Evolutionary conservation across 78 protist genomes (phyloP).

Genomic region (Dictyostelium firmibasis): DNA sequence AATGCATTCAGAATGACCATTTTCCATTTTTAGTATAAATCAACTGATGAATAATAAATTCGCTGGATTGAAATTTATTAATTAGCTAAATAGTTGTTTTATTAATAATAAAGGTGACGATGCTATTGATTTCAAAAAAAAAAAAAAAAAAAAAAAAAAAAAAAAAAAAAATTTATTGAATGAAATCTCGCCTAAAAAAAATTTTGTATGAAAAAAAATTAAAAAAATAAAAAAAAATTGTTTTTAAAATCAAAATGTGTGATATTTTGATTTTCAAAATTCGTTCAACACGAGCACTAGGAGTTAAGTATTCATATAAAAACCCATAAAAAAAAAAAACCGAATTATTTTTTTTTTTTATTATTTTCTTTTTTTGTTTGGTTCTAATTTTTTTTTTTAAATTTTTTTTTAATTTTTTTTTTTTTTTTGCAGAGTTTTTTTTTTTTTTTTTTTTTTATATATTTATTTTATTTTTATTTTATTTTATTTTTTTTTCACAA

Average conservation of each 20-base stretch:
- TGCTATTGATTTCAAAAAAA: neutral
- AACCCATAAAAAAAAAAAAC: neutral
- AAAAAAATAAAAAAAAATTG: neutral
- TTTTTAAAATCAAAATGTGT: neutral
- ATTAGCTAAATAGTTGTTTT: neutral
- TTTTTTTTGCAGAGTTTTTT: neutral
- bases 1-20: neutral
- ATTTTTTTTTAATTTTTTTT: neutral
- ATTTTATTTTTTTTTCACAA: neutral
- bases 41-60: neutral
- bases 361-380: neutral
- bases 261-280: neutral
- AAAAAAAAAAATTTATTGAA: neutral
- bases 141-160: neutral
- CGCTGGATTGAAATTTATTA: conserved; percentile 4
- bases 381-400: neutral
- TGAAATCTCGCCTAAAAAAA: neutral
- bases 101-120: neutral
- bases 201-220: too few relatives aligned
- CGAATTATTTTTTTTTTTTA: neutral
- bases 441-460: neutral
- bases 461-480: neutral
- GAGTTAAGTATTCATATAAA: neutral
- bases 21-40: neutral
- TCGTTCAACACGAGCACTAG: neutral